A percentile compares a stretch with the other conserved stretches of the same genome.
These are phyloP conservation scores for Bipolaris zeicola DNA, from an alignment of 2,329 filamentous ascomycete species.

Conservation along the genomic window DNA sequence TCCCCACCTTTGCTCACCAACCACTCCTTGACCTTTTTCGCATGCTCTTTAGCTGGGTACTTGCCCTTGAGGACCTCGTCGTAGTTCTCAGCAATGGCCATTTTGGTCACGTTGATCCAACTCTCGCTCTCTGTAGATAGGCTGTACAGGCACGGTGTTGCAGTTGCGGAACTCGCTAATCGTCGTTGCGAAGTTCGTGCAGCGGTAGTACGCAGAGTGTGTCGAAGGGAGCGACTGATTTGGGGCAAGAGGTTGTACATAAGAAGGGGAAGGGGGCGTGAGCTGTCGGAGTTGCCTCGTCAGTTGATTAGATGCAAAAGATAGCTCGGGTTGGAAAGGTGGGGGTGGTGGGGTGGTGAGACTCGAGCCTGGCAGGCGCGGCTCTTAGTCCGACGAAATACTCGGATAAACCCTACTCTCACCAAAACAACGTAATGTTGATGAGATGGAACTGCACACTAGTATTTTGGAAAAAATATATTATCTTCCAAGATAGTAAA, in stretches of 20 bases:
- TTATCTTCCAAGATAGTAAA: no score
- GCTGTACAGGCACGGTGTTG: constrained; percentile 10
- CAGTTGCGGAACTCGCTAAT: background rate
- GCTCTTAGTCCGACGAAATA: no score
- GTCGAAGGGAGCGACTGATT: constrained; percentile 15
- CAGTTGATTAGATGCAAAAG: constrained; percentile 17
- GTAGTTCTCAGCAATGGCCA: constrained; percentile 42
- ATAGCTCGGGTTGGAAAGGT: constrained; percentile 19
- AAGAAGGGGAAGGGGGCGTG: background rate
- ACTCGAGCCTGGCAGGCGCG: constrained; percentile 19
- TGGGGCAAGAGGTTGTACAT: constrained; percentile 17
- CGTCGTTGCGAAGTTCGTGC: background rate
- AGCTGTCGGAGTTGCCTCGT: constrained; percentile 14
- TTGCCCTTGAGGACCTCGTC: constrained; percentile 59
- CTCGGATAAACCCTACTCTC: no score
- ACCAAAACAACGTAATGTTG: no score
- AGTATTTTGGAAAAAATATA: no score
- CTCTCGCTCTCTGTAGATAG: constrained; percentile 9
- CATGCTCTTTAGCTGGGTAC: constrained; percentile 86
- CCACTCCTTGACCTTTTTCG: constrained; percentile 78
- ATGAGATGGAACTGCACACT: no score
- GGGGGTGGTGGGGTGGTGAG: constrained; percentile 35
- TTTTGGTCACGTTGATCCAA: constrained; percentile 24
- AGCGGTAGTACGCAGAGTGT: constrained; percentile 2
- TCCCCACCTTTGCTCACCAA: constrained; percentile 70